Evolutionary conservation across 2,329 filamentous ascomycete species (phyloP).

Genomic region (Fonsecaea nubica): DNA sequence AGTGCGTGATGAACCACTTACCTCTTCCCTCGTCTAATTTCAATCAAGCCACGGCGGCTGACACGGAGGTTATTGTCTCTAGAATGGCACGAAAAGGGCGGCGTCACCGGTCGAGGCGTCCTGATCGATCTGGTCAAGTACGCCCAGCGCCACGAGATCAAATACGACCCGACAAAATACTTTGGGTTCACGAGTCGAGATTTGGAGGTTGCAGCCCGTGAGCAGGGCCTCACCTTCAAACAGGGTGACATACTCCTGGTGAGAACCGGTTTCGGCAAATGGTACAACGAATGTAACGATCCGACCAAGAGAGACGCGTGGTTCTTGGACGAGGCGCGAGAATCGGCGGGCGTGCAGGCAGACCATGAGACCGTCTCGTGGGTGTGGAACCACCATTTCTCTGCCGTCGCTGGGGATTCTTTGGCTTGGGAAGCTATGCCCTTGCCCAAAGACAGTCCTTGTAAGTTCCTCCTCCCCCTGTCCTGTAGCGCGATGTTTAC

Average conservation of each 20-base stretch:
- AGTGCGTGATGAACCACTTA: not conserved
- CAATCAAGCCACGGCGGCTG: too few species aligned
- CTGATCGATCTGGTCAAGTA: constrained; percentile 54
- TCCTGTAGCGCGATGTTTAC: too few species aligned
- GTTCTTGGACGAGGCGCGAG: constrained; percentile 13
- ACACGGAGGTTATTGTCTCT: not conserved
- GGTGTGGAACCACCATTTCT: constrained; percentile 45
- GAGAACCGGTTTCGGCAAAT: constrained; percentile 35
- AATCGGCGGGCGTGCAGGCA: constrained; percentile 39
- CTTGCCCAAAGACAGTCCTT: constrained; percentile 33
- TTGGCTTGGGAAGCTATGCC: constrained; percentile 39
- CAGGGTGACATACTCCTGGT: constrained; percentile 36
- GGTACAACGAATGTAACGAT: constrained; percentile 29
- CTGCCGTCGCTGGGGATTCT: constrained; percentile 43
- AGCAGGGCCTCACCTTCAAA: constrained; percentile 30
- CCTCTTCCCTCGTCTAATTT: too few species aligned
- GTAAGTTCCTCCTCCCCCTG: constrained; percentile 1
- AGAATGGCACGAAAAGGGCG: constrained; percentile 49
- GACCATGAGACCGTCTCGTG: constrained; percentile 41
- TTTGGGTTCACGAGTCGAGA: constrained; percentile 38
- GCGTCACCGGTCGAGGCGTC: constrained; percentile 53
- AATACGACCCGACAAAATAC: constrained; percentile 48
- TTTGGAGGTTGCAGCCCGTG: constrained; percentile 25
- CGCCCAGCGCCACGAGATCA: constrained; percentile 47
- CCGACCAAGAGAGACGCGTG: constrained; percentile 27